Conservation (phyloP, 345 rosid genomes). For the Cardamine chenopodiifolia region DNA sequence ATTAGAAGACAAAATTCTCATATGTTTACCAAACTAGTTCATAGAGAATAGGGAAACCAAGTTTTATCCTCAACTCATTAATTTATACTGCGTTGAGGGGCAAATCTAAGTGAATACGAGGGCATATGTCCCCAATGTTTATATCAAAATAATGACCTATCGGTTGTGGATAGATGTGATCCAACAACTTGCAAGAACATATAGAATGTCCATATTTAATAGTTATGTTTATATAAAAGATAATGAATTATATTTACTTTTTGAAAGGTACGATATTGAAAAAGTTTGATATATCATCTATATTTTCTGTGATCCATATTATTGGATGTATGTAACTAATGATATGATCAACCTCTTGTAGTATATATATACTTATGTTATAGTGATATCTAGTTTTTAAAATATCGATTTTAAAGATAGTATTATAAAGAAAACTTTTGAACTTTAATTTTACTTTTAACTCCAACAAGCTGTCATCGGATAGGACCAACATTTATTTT, state of each 20-base stretch:
- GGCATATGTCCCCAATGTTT: conserved; percentile 4
- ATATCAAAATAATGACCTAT: neutral
- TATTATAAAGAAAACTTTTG: neutral
- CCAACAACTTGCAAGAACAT: conserved; percentile 1
- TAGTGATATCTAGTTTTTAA: neutral
- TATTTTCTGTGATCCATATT: neutral
- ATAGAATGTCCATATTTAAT: neutral
- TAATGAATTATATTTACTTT: neutral
- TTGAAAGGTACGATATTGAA: neutral
- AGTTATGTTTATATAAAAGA: neutral
- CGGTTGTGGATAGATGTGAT: conserved; percentile 9
- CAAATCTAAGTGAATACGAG: neutral
- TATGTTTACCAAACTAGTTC: neutral
- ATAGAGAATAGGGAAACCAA: neutral
- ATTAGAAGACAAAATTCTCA: neutral
- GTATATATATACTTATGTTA: neutral
- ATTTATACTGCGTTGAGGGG: neutral
- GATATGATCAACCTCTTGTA: neutral
- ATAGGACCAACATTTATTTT: neutral
- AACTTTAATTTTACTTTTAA: neutral
- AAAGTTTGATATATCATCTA: neutral
- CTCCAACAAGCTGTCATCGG: conserved; percentile 9
- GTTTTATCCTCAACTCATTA: neutral
- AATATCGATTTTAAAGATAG: neutral
- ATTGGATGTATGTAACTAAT: neutral